These are phyloP conservation scores for Trichosporon faecale DNA, from an alignment of 1,284 basidiomycete species.

Conservation along the genomic window DNA sequence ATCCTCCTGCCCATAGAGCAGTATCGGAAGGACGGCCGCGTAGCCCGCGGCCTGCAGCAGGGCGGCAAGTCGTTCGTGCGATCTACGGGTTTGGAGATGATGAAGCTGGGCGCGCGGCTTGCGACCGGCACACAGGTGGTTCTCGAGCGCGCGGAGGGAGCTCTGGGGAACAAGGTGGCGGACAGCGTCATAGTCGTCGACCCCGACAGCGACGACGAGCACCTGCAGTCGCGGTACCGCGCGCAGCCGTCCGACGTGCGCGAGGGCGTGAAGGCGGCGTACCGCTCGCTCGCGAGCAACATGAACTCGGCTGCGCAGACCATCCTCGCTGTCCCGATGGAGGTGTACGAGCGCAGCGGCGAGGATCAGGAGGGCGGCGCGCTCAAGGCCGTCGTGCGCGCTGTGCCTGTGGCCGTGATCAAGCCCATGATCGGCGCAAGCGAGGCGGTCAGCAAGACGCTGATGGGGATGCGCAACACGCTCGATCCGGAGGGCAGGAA, in stretches of 20 bases:
- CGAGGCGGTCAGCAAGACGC: slow-evolving; percentile 91
- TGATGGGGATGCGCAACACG: slow-evolving; percentile 86
- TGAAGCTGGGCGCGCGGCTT: slow-evolving; percentile 88
- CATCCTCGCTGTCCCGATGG: slow-evolving; percentile 97
- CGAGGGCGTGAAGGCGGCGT: slow-evolving; percentile 87
- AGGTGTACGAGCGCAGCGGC: slow-evolving; percentile 83
- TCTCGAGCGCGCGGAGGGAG: slow-evolving; percentile 89
- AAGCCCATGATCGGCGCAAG: slow-evolving; percentile 96
- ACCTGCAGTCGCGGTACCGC: slow-evolving; percentile 74
- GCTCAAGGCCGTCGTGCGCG: slow-evolving; percentile 85
- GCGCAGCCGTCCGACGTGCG: slow-evolving; percentile 78
- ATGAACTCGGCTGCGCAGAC: slow-evolving; percentile 93
- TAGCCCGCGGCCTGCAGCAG: slow-evolving; percentile 88
- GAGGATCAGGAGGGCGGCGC: slow-evolving; percentile 75
- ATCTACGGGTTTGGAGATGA: slow-evolving; percentile 88
- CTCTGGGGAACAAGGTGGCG: slow-evolving; percentile 62
- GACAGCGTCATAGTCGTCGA: slow-evolving; percentile 29
- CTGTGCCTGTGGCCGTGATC: slow-evolving; percentile 92
- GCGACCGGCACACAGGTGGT: slow-evolving; percentile 98
- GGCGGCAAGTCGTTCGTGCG: slow-evolving; percentile 88
- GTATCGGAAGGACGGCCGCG: slow-evolving; percentile 92
- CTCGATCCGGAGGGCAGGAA: slow-evolving; percentile 73
- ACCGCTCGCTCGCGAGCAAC: slow-evolving; percentile 77
- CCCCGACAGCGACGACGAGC: slow-evolving; percentile 40
- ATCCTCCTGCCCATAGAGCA: slow-evolving; percentile 94